Percentiles rank a stretch among this genome's conserved stretches.
Conservation (phyloP, 208 protist species). For the Trypanosoma avium region DNA sequence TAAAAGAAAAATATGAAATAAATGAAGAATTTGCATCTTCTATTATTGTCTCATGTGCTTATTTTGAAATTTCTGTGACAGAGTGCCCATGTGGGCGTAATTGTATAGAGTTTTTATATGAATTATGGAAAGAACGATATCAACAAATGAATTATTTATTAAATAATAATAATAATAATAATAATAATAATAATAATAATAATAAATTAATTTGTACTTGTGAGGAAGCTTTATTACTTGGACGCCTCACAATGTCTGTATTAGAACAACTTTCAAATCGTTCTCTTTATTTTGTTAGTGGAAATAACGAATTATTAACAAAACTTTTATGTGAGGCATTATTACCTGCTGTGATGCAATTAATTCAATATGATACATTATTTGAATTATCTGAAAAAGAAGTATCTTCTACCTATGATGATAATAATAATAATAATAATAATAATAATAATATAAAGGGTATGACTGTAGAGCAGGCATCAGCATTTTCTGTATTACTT, state of each 20-base stretch:
- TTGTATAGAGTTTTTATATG: constrained; percentile 14
- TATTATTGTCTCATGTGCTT: constrained; percentile 14
- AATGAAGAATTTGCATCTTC: constrained; percentile 22
- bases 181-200: not conserved
- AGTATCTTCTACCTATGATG: too few species aligned
- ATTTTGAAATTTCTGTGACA: constrained; percentile 25
- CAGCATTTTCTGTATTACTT: constrained; percentile 22
- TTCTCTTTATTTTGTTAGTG: not conserved
- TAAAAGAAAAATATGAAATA: constrained; percentile 1
- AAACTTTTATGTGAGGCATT: constrained; percentile 25
- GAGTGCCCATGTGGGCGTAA: constrained; percentile 24
- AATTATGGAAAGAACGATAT: constrained; percentile 12
- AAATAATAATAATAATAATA: constrained; percentile 1
- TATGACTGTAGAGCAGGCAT: not conserved
- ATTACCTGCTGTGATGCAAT: constrained; percentile 12
- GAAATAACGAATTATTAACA: not conserved
- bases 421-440: not conserved
- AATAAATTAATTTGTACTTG: not conserved
- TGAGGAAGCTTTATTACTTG: constrained; percentile 12
- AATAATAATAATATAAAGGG: not conserved
- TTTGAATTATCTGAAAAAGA: constrained; percentile 3
- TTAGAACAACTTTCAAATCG: constrained; percentile 15
- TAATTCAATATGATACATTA: constrained; percentile 8
- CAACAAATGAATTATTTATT: not conserved
- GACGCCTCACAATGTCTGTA: constrained; percentile 14